Conservation (phyloP, 371 early-diverging fungal genomes). For the Entomophthora muscae region DNA sequence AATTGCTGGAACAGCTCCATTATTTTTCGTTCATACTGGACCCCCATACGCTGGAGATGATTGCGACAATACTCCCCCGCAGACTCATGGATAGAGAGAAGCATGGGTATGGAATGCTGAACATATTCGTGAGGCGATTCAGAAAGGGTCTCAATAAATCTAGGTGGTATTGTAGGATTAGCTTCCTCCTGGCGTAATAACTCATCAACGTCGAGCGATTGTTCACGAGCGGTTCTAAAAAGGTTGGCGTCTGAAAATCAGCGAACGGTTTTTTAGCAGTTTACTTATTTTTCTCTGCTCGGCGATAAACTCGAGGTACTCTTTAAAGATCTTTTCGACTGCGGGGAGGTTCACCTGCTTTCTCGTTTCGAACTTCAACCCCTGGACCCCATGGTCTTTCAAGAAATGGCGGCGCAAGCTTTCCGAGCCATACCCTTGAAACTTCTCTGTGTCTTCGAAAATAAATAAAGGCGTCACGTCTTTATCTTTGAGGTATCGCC, state of each 20-base stretch:
- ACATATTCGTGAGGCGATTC: background rate
- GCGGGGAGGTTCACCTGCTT: background rate
- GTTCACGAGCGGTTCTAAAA: background rate
- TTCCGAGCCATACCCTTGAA: background rate
- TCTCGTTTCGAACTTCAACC: background rate
- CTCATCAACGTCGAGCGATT: background rate
- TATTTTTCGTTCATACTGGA: background rate
- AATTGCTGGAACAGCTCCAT: background rate
- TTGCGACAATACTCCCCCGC: background rate
- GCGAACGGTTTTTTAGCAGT: background rate
- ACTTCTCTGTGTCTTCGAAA: background rate
- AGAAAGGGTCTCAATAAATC: background rate
- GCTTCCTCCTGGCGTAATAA: background rate
- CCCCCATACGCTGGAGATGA: background rate
- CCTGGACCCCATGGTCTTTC: background rate
- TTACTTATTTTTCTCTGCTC: background rate
- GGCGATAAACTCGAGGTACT: background rate
- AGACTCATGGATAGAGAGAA: background rate
- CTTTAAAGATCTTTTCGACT: background rate
- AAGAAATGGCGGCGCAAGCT: background rate
- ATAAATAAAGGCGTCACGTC: background rate
- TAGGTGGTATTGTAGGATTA: background rate
- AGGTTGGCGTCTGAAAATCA: background rate
- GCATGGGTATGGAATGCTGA: background rate
- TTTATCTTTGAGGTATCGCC: background rate